phyloP scores from a whole-genome alignment of 805 yeast genomes.

The Candida pini region DNA sequence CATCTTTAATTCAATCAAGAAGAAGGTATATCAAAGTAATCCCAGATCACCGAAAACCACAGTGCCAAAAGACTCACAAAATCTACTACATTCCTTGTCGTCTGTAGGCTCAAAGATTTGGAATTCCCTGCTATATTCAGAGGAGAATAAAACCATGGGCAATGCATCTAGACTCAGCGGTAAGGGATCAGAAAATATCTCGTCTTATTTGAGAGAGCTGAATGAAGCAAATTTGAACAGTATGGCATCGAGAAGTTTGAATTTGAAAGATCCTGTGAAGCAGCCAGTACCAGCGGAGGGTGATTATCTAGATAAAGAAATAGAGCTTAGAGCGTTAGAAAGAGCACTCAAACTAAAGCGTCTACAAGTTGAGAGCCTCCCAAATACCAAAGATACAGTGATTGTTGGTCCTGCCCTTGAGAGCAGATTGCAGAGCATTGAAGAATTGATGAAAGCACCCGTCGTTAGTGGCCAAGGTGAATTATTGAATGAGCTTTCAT shows the following conservation, averaged over 20 bases:
- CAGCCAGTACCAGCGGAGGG: not conserved
- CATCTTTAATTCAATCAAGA: slow-evolving; percentile 13
- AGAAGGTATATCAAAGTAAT: slow-evolving; percentile 6
- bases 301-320: slow-evolving; percentile 1
- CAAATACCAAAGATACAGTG: no score
- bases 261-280: not conserved
- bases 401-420: slow-evolving; percentile 3
- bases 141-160: no score
- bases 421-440: slow-evolving; percentile 9
- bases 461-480: slow-evolving; percentile 12
- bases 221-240: slow-evolving; percentile 5
- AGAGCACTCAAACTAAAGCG: slow-evolving; percentile 6
- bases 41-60: slow-evolving; percentile 3
- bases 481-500: slow-evolving; percentile 14
- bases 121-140: no score
- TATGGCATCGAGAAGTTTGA: slow-evolving; percentile 1
- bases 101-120: no score
- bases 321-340: slow-evolving; percentile 5
- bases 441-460: slow-evolving; percentile 15
- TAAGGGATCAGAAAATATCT: no score
- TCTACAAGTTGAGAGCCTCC: no score
- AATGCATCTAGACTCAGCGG: no score
- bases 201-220: slow-evolving; percentile 4
- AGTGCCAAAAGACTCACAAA: no score
- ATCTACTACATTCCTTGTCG: no score